These are phyloP conservation scores for Clathrospora elynae DNA, from an alignment of 2,329 filamentous ascomycete species.

Conservation along the genomic window DNA sequence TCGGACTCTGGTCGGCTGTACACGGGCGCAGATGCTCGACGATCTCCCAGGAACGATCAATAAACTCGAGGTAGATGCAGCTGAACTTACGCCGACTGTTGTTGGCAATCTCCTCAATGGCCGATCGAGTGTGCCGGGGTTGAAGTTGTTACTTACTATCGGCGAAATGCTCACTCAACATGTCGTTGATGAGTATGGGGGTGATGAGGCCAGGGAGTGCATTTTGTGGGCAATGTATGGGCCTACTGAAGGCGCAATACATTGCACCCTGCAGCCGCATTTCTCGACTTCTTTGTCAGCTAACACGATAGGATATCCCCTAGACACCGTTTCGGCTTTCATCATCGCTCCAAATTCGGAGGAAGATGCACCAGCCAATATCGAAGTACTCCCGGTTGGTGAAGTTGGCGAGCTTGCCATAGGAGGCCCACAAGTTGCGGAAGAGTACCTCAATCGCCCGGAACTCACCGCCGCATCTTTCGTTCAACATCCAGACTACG, in stretches of 20 bases:
- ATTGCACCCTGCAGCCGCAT: slow-evolving; percentile 76
- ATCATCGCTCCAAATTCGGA: slow-evolving; percentile 59
- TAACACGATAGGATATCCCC: slow-evolving; percentile 74
- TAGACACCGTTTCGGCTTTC: slow-evolving; percentile 81
- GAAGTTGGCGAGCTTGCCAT: slow-evolving; percentile 79
- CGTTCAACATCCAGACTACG: slow-evolving; percentile 66
- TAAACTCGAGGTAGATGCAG: slow-evolving; percentile 73
- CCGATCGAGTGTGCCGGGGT: slow-evolving; percentile 67
- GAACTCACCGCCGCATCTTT: slow-evolving; percentile 77
- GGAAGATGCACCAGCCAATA: slow-evolving; percentile 27
- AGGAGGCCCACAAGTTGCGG: slow-evolving; percentile 78
- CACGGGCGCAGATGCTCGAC: slow-evolving; percentile 71
- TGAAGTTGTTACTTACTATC: slow-evolving; percentile 80
- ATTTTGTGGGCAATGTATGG: slow-evolving; percentile 94
- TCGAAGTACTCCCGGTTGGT: slow-evolving; percentile 66
- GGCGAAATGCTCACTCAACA: slow-evolving; percentile 87
- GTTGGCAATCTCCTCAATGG: slow-evolving; percentile 74
- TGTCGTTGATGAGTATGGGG: slow-evolving; percentile 80
- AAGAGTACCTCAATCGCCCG: slow-evolving; percentile 79
- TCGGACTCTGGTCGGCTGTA: slow-evolving; percentile 72
- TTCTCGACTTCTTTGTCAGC: slow-evolving; percentile 64
- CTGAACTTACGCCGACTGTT: slow-evolving; percentile 87
- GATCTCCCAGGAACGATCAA: slow-evolving; percentile 73
- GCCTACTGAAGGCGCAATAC: slow-evolving; percentile 88
- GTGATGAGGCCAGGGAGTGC: slow-evolving; percentile 56